Base-by-base conservation (phyloP, 2,329 filamentous ascomycete species). In the Ceratocystis cubensis region DNA sequence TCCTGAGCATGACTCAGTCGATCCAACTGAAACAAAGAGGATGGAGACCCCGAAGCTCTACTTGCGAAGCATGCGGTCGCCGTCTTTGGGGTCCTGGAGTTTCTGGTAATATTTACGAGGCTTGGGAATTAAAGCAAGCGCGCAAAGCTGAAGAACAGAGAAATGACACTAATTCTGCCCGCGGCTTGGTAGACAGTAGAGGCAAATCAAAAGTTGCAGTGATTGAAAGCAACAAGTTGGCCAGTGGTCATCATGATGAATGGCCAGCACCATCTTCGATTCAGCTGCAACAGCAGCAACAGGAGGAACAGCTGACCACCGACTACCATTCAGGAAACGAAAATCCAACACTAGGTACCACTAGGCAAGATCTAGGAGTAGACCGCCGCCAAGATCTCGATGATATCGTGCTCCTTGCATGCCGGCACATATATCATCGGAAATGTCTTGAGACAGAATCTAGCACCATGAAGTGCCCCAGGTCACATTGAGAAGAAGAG, bases 61-160 rank as follows among this genome's bases (percentile, higher is more conserved):
- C 87, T 0, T 99, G 95, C 73, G 93, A 96, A 75, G 86, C 86
- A 0, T 99, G 95, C 71, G 86, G 87, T 61, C 83, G 83, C 61
- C 81, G 92, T 5, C 83, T 91, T 1, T 99, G 94, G 93, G 95
- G 94, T 0, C 91, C 92, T 0, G 92, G 91, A 0, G 87, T 91
- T 0, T 88, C 89, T 0, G 82, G 84, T 0, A 82, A 85, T 46
- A 82, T 96, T 1, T 96, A 91, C 79, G 86, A 89, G 63, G 86
- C 86, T 0, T 97, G 91, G 91, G 86, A 94, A 74, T 81, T 82
- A 66, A 83, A 78, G 70, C 80, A 83, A 70, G 76, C 75, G 1
- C 71, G 75, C 1, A 81, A 84, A 65, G 77, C 79, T 15, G 72
- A 72, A 70, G 79, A 75, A 67, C 78, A 79, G 71, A 76, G 74